Base-by-base conservation (phyloP, 306 rosid genomes). In the Elaeagnus macrophylla region DNA sequence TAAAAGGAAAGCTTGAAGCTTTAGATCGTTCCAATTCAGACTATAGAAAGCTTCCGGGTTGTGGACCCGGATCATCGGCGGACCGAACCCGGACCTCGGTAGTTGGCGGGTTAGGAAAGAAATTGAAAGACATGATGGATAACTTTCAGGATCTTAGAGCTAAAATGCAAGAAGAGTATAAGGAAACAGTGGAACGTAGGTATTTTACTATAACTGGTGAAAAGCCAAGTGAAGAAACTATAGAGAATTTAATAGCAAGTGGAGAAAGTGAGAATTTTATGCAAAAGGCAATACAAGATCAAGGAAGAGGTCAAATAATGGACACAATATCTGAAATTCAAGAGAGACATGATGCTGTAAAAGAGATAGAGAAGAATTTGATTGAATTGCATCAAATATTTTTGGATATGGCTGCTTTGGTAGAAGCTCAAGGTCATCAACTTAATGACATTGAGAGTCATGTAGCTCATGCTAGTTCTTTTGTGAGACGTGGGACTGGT, bases 311-410 rank as follows among this genome's bases (percentile, higher is more conserved):
- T 16, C 99, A 84, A 64, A 87, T 91, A 35, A 70, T 91, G 94
- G 99, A 91, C 65, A 80, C 96, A 11, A 91, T 91, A 38, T 87
- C 96, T 7, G 99, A 91, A 56, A 91, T 91, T 46, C 99, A 91
- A 58, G 99, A 91, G 36, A 77, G 99, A 19, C 99, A 91, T 15
- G 99, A 87, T 46, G 87, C 99, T 25, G 96, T 91, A 35, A 91
- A 91, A 77, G 99, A 87, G 63, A 87, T 91, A n/a, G 99, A 91
- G 94, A 84, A 79, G 67, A 91, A 80, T 19, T 73, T 91, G 79
- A 75, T 91, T 3, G 99, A 91, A 66, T 59, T 91, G 13, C 99
- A 91, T 54, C 99, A 87, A 48, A 83, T 87, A 0, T 91, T 87
- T 67, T 53, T 91, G 73, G 99, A 91, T 71, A 91, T 91, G 99